These are phyloP conservation scores for Knoxdaviesia capensis DNA, from an alignment of 2,329 filamentous ascomycete species.

Conservation along the genomic window DNA sequence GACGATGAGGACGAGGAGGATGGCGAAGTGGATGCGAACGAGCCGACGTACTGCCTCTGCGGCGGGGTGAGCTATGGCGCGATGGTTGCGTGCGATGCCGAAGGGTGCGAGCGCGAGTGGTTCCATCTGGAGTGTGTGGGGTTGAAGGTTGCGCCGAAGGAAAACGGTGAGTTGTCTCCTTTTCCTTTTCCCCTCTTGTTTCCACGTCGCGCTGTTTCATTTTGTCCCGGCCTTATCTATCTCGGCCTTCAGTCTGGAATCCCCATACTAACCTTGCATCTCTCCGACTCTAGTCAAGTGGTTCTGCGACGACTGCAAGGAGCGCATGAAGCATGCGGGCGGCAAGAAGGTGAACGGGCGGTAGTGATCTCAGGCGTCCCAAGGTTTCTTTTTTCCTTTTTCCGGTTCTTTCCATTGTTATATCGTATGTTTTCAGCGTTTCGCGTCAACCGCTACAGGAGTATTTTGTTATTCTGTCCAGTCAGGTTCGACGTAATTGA, in stretches of 20 bases:
- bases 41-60: constrained; percentile 63
- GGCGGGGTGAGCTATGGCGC: constrained; percentile 64
- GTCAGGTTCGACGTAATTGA: too few species aligned
- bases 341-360: constrained; percentile 30
- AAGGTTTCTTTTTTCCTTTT: constrained; percentile 4
- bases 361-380: constrained; percentile 10
- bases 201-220: not conserved
- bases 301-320: constrained; percentile 66
- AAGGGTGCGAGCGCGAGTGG: constrained; percentile 57
- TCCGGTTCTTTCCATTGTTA: not conserved
- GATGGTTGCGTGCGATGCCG: constrained; percentile 66
- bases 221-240: not conserved
- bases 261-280: constrained; percentile 9
- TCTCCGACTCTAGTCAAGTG: constrained; percentile 40
- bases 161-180: constrained; percentile 39
- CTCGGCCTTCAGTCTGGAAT: not conserved
- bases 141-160: constrained; percentile 56
- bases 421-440: not conserved
- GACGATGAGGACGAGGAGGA: constrained; percentile 17
- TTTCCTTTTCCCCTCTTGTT: constrained; percentile 1
- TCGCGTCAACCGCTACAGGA: too few species aligned
- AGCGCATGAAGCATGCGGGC: constrained; percentile 30
- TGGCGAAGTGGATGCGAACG: constrained; percentile 47
- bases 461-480: too few species aligned
- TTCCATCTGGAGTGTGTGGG: constrained; percentile 72